Evolutionary conservation across 495 filamentous ascomycete genomes (phyloP).

Genomic region (Talaromyces adpressus): DNA sequence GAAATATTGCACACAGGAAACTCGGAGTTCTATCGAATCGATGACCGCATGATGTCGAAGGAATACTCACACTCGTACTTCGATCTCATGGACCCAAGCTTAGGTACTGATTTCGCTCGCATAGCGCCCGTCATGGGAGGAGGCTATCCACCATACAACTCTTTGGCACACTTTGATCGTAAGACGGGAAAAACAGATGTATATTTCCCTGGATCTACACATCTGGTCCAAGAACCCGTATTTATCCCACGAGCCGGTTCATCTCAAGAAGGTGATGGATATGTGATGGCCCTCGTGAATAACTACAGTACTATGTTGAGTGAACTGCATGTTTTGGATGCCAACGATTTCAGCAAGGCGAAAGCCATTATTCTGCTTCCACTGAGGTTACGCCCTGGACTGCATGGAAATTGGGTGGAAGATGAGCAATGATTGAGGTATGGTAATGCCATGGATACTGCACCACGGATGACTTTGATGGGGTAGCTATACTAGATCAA

Average conservation of each 20-base stretch:
- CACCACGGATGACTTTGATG: no score
- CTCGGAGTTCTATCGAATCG: constrained; percentile 51
- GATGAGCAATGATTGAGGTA: no score
- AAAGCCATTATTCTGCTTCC: constrained; percentile 28
- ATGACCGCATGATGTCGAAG: constrained; percentile 46
- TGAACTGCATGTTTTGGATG: constrained; percentile 45
- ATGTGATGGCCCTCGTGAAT: constrained; percentile 47
- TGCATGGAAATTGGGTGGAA: no score
- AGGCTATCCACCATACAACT: constrained; percentile 32
- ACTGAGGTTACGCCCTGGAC: no score
- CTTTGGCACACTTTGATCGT: constrained; percentile 38
- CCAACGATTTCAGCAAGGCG: constrained; percentile 31
- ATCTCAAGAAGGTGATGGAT: constrained; percentile 46
- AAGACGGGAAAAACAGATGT: constrained; percentile 19
- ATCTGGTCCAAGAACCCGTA: constrained; percentile 50
- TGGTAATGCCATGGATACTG: no score
- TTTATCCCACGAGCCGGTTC: constrained; percentile 42
- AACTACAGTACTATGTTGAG: constrained; percentile 42
- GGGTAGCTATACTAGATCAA: no score
- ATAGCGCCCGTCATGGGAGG: no score
- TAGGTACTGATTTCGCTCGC: constrained; percentile 36
- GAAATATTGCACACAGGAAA: constrained; percentile 37
- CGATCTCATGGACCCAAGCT: constrained; percentile 34
- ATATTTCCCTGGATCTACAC: constrained; percentile 38
- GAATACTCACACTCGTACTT: constrained; percentile 50